These are phyloP conservation scores for Gossypium davidsonii DNA, from an alignment of 441 rosid species.

Conservation along the genomic window DNA sequence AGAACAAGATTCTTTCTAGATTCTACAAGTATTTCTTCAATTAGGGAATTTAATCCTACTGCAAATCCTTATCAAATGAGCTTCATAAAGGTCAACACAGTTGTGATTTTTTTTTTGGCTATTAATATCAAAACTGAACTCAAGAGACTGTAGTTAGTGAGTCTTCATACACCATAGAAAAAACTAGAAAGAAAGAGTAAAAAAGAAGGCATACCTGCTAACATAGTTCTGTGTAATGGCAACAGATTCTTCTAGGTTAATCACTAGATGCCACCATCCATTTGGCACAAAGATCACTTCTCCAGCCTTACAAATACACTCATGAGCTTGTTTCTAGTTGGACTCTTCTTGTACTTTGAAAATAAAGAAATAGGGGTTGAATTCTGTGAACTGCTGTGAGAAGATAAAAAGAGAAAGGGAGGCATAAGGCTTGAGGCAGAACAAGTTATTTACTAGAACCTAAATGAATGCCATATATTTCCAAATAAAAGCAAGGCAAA, in stretches of 20 bases:
- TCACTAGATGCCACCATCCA: too few relatives aligned
- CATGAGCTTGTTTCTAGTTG: too few relatives aligned
- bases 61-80: background rate
- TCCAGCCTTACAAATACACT: too few relatives aligned
- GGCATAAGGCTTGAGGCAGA: too few relatives aligned
- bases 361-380: too few relatives aligned
- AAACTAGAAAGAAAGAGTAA: background rate
- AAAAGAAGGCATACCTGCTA: slow-evolving; percentile 55
- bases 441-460: too few relatives aligned
- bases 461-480: too few relatives aligned
- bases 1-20: background rate
- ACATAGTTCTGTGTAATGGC: slow-evolving; percentile 94
- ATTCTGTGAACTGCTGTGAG: too few relatives aligned
- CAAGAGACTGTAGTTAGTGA: background rate
- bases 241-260: slow-evolving; percentile 56
- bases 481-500: too few relatives aligned
- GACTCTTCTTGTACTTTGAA: too few relatives aligned
- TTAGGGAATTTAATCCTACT: background rate
- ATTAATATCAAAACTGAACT: background rate
- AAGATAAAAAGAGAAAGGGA: too few relatives aligned
- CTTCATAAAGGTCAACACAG: background rate
- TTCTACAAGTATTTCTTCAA: background rate
- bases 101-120: background rate
- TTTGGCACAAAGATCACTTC: too few relatives aligned
- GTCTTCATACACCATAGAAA: background rate